Evolutionary conservation across 495 filamentous ascomycete species (phyloP).

Genomic region (Hypoxylon cercidicola): DNA sequence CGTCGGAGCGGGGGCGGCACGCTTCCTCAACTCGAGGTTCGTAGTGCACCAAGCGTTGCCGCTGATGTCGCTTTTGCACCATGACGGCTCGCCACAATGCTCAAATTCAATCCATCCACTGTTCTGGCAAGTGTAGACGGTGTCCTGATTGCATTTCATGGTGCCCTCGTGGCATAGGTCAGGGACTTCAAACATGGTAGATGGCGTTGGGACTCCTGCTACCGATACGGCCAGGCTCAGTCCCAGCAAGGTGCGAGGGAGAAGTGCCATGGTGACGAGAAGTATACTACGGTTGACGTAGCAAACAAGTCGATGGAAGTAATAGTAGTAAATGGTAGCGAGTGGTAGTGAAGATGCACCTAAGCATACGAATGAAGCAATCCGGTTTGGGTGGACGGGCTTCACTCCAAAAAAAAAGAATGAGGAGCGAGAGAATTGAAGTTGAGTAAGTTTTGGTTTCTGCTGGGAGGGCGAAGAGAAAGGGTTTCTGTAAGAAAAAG

Average conservation of each 20-base stretch:
- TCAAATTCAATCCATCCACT: background rate
- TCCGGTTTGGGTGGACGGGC: background rate
- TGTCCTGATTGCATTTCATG: constrained; percentile 7
- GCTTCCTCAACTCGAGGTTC: background rate
- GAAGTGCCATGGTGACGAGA: constrained; percentile 8
- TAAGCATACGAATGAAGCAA: constrained; percentile 15
- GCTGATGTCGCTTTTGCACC: background rate
- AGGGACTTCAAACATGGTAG: too few relatives aligned
- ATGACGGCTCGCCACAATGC: constrained; percentile 3
- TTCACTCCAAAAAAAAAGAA: background rate
- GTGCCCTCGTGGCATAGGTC: background rate
- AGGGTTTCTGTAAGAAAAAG: constrained; percentile 3
- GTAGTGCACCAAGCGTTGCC: background rate
- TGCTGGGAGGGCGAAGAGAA: background rate
- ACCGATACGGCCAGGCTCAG: constrained; percentile 6
- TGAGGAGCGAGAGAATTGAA: constrained; percentile 12
- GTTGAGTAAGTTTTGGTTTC: background rate
- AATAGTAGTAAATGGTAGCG: background rate
- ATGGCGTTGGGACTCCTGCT: constrained; percentile 1
- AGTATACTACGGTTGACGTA: too few relatives aligned
- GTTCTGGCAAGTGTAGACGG: constrained; percentile 1
- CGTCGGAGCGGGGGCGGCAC: background rate
- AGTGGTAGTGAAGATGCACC: constrained; percentile 1
- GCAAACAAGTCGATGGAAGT: too few relatives aligned
- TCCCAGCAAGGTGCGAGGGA: background rate